Percentiles rank a stretch among this genome's conserved stretches.
Evolutionary conservation across 2,329 filamentous ascomycete genomes (phyloP).

Genomic region (Teratosphaeria destructans): DNA sequence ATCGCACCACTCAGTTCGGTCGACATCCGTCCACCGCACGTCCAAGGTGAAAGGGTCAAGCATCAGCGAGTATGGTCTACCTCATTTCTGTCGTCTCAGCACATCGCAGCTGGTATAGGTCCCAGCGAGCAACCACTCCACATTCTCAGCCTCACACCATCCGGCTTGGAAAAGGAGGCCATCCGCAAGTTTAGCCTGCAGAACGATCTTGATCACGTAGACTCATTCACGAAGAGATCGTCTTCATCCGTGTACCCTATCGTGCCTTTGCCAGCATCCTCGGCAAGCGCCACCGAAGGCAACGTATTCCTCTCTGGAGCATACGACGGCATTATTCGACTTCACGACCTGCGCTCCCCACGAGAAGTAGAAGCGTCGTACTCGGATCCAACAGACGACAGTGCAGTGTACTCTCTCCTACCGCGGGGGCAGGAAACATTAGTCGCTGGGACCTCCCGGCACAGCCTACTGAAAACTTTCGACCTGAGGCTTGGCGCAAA

Average conservation of each 20-base stretch:
- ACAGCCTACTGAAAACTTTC: slow-evolving; percentile 52
- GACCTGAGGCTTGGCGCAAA: slow-evolving; percentile 44
- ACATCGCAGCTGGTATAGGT: slow-evolving; percentile 43
- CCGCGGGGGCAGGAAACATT: slow-evolving; percentile 47
- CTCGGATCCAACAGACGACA: slow-evolving; percentile 46
- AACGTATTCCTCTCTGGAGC: slow-evolving; percentile 50
- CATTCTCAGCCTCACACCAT: slow-evolving; percentile 40
- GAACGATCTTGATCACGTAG: slow-evolving; percentile 13
- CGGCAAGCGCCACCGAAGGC: slow-evolving; percentile 26
- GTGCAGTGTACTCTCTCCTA: slow-evolving; percentile 49
- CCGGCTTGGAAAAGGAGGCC: slow-evolving; percentile 31
- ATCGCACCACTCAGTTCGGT: slow-evolving; percentile 29
- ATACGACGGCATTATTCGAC: slow-evolving; percentile 46
- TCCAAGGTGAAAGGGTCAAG: neutral
- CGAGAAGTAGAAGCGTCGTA: slow-evolving; percentile 38
- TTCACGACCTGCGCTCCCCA: slow-evolving; percentile 51
- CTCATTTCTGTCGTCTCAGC: slow-evolving; percentile 40
- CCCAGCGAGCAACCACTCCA: slow-evolving; percentile 34
- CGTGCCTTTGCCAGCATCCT: slow-evolving; percentile 27
- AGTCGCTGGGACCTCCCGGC: slow-evolving; percentile 45
- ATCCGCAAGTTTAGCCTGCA: slow-evolving; percentile 31
- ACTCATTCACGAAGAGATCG: slow-evolving; percentile 20
- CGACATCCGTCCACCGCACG: slow-evolving; percentile 11
- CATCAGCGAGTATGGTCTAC: slow-evolving; percentile 38
- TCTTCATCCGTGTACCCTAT: slow-evolving; percentile 36